These are phyloP conservation scores for Oxyria digyna DNA, from an alignment of 148 eudicot species.

Conservation along the genomic window DNA sequence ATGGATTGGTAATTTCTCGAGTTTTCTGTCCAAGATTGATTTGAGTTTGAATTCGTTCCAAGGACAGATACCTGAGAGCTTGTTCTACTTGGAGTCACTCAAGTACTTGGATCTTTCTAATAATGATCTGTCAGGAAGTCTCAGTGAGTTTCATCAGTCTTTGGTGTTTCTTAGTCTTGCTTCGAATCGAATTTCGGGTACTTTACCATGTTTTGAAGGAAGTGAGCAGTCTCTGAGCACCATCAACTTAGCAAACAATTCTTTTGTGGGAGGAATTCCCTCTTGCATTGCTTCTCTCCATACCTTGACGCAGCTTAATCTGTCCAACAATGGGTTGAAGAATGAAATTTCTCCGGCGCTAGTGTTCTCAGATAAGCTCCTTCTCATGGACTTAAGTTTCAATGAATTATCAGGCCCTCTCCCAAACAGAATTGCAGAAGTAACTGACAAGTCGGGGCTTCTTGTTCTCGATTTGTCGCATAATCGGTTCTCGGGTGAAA, in stretches of 20 bases:
- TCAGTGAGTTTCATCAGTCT: slow-evolving; percentile 54
- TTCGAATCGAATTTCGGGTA: slow-evolving; percentile 54
- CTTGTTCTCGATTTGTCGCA: slow-evolving; percentile 76
- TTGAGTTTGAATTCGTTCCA: slow-evolving; percentile 49
- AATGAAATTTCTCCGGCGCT: slow-evolving; percentile 72
- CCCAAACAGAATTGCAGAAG: slow-evolving; percentile 44
- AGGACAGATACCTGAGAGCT: slow-evolving; percentile 56
- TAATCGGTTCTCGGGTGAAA: slow-evolving; percentile 70
- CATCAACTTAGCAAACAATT: slow-evolving; percentile 67
- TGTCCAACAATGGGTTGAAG: slow-evolving; percentile 51
- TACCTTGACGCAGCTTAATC: slow-evolving; percentile 53
- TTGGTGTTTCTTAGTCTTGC: slow-evolving; percentile 57
- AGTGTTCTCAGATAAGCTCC: slow-evolving; percentile 57
- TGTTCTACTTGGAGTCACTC: slow-evolving; percentile 45
- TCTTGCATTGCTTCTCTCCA: slow-evolving; percentile 62
- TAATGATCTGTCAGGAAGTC: slow-evolving; percentile 43
- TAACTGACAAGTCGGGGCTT: slow-evolving; percentile 60
- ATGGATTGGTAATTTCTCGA: slow-evolving; percentile 67
- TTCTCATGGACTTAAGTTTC: slow-evolving; percentile 70
- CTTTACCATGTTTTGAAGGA: slow-evolving; percentile 63
- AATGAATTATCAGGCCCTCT: slow-evolving; percentile 59
- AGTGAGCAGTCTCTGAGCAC: slow-evolving; percentile 43
- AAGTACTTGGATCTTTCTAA: slow-evolving; percentile 60
- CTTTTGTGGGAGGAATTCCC: slow-evolving; percentile 70
- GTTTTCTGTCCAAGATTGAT: slow-evolving; percentile 33